Conservation (phyloP, 163 green algal genomes). For the Smithsoniella earleae region DNA sequence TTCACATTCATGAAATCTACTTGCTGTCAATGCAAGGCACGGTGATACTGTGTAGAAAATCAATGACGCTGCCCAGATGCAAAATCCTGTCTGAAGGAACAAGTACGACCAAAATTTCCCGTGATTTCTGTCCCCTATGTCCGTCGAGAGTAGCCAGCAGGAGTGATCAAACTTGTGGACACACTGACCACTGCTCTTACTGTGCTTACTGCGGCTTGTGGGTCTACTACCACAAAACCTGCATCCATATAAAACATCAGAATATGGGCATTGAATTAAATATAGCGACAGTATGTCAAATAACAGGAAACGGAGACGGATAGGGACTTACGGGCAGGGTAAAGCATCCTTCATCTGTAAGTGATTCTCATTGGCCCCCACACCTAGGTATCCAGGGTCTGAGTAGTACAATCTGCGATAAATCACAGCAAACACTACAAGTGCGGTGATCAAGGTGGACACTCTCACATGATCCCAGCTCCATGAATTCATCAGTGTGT, state of each 20-base stretch:
- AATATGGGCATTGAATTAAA: no score
- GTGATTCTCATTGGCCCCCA: not conserved
- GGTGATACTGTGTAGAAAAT: no score
- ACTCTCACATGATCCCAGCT: no score
- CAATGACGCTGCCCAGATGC: not conserved
- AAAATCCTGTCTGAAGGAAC: not conserved
- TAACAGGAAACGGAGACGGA: no score
- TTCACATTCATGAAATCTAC: no score
- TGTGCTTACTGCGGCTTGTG: not conserved
- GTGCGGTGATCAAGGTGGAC: not conserved
- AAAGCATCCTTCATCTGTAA: not conserved
- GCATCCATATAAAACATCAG: no score
- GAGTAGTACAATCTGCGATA: not conserved
- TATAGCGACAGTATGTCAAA: no score
- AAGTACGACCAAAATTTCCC: not conserved
- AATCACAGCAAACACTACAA: not conserved
- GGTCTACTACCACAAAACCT: not conserved
- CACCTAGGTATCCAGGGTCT: not conserved
- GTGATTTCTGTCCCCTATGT: conserved; percentile 14
- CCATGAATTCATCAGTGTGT: no score
- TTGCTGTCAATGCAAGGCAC: no score
- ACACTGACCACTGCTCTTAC: not conserved
- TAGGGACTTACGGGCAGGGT: not conserved
- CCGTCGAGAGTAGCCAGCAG: not conserved
- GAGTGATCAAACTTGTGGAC: conserved; percentile 20